phyloP scores from a whole-genome alignment of 2,329 filamentous ascomycete genomes.

The Ophiosphaerella korrae region DNA sequence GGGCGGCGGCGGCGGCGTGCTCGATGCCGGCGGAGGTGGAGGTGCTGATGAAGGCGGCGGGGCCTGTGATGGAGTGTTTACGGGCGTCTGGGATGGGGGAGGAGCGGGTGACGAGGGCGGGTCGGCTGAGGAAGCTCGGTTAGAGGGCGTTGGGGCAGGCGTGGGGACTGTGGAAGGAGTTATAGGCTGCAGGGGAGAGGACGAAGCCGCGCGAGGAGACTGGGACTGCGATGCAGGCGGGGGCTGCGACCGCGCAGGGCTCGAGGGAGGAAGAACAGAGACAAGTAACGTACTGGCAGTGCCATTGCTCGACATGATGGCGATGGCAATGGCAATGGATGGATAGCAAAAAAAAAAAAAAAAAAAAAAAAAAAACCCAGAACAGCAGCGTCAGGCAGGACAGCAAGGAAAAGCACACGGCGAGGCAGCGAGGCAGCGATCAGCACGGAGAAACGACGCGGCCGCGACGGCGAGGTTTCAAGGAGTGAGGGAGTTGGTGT shows the following conservation, averaged over 20 bases:
- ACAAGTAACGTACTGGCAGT: conserved; percentile 43
- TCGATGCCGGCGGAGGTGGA: conserved; percentile 14
- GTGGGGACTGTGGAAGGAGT: conserved; percentile 28
- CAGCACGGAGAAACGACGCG: conserved; percentile 3
- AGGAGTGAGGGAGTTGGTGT: conserved; percentile 26
- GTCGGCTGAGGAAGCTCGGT: conserved; percentile 21
- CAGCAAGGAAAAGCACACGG: conserved; percentile 2
- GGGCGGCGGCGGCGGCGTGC: conserved; percentile 14
- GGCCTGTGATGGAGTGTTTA: conserved; percentile 16
- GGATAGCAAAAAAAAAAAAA: conserved; percentile 10
- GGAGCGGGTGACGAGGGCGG: conserved; percentile 16
- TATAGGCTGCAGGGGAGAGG: conserved; percentile 22
- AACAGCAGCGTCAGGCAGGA: conserved; percentile 9
- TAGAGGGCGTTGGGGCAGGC: conserved; percentile 14
- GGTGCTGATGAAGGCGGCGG: conserved; percentile 52
- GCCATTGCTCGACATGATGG: conserved; percentile 34
- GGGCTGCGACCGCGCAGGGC: conserved; percentile 19
- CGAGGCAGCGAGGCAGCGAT: neutral
- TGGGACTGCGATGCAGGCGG: conserved; percentile 3
- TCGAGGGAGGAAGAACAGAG: conserved; percentile 20
- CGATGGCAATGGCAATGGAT: conserved; percentile 17
- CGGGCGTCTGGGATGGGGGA: conserved; percentile 14
- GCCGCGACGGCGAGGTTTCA: conserved; percentile 7
- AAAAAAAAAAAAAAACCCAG: conserved; percentile 13
- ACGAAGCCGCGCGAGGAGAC: conserved; percentile 9